These are phyloP conservation scores for Naganishia antarctica DNA, from an alignment of 768 basidiomycete species.

Conservation along the genomic window DNA sequence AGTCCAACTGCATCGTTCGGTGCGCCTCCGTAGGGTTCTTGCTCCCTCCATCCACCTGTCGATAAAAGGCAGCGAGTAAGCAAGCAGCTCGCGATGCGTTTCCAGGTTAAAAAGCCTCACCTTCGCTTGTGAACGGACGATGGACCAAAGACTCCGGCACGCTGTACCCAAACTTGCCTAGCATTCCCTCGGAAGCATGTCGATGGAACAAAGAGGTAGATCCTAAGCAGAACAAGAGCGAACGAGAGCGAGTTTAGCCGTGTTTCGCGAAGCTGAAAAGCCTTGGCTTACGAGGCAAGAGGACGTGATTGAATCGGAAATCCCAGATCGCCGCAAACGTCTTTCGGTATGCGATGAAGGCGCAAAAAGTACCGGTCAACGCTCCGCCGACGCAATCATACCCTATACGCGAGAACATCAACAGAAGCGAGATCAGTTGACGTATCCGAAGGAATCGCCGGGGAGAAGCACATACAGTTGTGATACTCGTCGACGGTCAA, in stretches of 20 bases:
- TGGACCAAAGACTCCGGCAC: slow-evolving; percentile 36
- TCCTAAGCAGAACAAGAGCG: too few species aligned
- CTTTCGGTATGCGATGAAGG: slow-evolving; percentile 56
- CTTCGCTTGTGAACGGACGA: slow-evolving; percentile 37
- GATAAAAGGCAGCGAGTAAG: neutral
- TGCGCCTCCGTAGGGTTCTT: slow-evolving; percentile 5
- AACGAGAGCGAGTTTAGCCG: too few species aligned
- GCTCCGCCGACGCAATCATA: slow-evolving; percentile 59
- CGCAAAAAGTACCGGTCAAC: slow-evolving; percentile 55
- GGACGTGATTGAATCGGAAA: slow-evolving; percentile 60
- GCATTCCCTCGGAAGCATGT: slow-evolving; percentile 22
- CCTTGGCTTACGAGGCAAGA: slow-evolving; percentile 55
- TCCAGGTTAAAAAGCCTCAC: slow-evolving; percentile 15
- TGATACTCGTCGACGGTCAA: slow-evolving; percentile 60
- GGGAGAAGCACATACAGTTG: slow-evolving; percentile 48
- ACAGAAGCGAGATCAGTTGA: neutral
- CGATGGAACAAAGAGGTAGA: slow-evolving; percentile 42
- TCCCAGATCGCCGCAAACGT: slow-evolving; percentile 60
- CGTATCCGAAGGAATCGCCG: neutral
- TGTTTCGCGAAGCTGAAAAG: too few species aligned
- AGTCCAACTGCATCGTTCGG: slow-evolving; percentile 18
- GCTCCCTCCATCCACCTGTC: slow-evolving; percentile 19
- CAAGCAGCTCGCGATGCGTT: neutral
- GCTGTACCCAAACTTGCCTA: slow-evolving; percentile 32
- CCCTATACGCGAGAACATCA: slow-evolving; percentile 35